Evolutionary conservation across 768 basidiomycete genomes (phyloP), one percentile per base, ranked within the genome.

Genomic region (Psilocybe cubensis): DNA sequence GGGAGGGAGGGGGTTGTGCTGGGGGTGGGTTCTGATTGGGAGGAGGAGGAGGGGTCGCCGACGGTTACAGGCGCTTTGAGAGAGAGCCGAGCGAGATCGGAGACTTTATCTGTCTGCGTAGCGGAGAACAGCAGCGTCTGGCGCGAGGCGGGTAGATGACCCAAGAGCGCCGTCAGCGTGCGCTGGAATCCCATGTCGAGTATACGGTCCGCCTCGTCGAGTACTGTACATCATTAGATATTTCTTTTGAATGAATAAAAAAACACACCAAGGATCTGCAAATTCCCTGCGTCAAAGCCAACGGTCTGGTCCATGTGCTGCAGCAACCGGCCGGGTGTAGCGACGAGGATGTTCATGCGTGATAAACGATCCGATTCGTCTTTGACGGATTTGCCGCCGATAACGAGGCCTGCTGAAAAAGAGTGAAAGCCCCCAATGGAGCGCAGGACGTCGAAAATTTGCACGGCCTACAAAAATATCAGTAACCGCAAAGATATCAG

Each of bases 261-360:
- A 41, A 46, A 77, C 91, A 57, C 62, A 92, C 94, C 89, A 18
- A 99, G 83, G 28, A 96, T 68, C 70, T 98, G 95, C n/a, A 99
- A 75, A 67, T 94, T 93, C 61, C 90, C 88, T 24, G 87, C 86
- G 56, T 95, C 94, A 61, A 99, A 97, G 1, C 96, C 96, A 52
- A 95, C 83, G 3, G 97, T 98, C 72, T 98, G 95, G 69, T 98
- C 97, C 89, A 99, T 91, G 71, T 99, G 97, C 66, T 99, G 97
- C 43, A 99, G 76, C 41, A 99, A 77, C 43, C 96, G 83, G 23
- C 96, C 96, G 4, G 96, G 96, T 3, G 96, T 98, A 2, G 96
- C 96, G 14, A 99, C 92, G n/a, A 99, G 83, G 56, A 99, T 97
- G 66, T 99, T 99, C 95, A 98, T 98, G 40, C 92, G 82, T 9